phyloP scores from a whole-genome alignment of 2,329 filamentous ascomycete genomes.

The Cercospora sp. region DNA sequence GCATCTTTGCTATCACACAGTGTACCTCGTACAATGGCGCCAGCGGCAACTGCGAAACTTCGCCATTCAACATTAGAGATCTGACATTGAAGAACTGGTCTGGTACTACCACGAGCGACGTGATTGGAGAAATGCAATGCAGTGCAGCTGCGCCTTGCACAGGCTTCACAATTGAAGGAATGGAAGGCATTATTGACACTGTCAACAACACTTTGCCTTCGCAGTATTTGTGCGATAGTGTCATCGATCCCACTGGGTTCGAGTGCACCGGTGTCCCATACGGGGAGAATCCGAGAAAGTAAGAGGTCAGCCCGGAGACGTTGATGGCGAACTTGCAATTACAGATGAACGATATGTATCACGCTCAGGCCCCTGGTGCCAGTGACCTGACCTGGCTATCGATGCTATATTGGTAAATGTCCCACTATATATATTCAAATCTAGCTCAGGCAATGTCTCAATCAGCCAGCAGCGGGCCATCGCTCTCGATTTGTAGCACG shows the following conservation, averaged over 20 bases:
- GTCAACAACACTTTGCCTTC: slow-evolving; percentile 24
- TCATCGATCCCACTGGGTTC: slow-evolving; percentile 28
- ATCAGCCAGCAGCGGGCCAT: neutral
- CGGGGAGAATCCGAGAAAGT: slow-evolving; percentile 20
- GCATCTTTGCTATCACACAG: slow-evolving; percentile 32
- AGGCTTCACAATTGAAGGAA: slow-evolving; percentile 21
- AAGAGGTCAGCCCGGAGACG: neutral
- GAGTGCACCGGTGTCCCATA: slow-evolving; percentile 31
- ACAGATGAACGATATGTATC: neutral
- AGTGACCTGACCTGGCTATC: neutral
- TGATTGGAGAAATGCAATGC: slow-evolving; percentile 33
- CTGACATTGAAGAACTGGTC: slow-evolving; percentile 34
- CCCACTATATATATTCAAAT: neutral
- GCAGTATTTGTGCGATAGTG: slow-evolving; percentile 33
- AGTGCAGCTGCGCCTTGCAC: slow-evolving; percentile 31
- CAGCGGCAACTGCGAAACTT: slow-evolving; percentile 31
- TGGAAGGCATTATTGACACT: slow-evolving; percentile 15
- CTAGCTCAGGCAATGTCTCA: neutral
- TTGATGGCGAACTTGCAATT: too few species aligned
- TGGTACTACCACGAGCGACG: slow-evolving; percentile 32
- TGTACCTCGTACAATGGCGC: slow-evolving; percentile 30
- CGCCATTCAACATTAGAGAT: slow-evolving; percentile 44
- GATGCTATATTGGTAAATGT: neutral
- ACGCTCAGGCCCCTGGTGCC: neutral
- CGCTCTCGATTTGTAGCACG: neutral